A percentile compares a stretch with the other conserved stretches of the same genome.
Evolutionary conservation across 257 asterid species (phyloP).

Genomic region (Solanum virginianum): DNA sequence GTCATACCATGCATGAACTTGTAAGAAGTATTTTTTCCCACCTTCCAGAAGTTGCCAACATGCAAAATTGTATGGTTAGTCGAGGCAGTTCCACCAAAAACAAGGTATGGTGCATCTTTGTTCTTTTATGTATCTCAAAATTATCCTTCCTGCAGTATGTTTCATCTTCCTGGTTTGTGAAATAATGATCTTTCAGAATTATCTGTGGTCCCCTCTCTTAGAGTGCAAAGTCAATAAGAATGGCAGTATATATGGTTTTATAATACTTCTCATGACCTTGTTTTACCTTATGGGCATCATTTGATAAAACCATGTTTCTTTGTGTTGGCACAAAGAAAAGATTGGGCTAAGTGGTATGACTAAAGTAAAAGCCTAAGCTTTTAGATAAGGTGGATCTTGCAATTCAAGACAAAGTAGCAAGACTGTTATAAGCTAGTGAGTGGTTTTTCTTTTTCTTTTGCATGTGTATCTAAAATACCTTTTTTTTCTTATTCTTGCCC

Average conservation of each 20-base stretch:
- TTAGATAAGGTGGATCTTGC: not conserved
- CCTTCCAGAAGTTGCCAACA: constrained; percentile 75
- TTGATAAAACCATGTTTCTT: not conserved
- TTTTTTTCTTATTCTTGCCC: not conserved
- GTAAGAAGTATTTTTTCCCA: constrained; percentile 86
- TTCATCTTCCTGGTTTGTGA: not conserved
- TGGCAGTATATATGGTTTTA: not conserved
- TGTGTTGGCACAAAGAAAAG: not conserved
- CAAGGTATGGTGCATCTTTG: not conserved
- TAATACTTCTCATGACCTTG: not conserved
- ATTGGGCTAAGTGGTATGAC: not conserved
- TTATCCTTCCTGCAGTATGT: not conserved
- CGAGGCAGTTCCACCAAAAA: constrained; percentile 29
- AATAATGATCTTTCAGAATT: not conserved
- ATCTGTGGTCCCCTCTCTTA: not conserved
- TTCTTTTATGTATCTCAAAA: not conserved
- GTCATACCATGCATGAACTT: constrained; percentile 90
- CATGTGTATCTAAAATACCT: not conserved
- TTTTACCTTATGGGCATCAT: not conserved
- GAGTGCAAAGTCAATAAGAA: not conserved
- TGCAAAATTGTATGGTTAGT: constrained; percentile 51
- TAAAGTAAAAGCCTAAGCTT: not conserved
- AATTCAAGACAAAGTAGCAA: not conserved
- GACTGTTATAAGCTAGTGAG: not conserved
- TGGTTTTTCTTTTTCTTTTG: not conserved